Conservation (phyloP, 2,329 filamentous ascomycete genomes). For the Myriosclerotinia curreyana region DNA sequence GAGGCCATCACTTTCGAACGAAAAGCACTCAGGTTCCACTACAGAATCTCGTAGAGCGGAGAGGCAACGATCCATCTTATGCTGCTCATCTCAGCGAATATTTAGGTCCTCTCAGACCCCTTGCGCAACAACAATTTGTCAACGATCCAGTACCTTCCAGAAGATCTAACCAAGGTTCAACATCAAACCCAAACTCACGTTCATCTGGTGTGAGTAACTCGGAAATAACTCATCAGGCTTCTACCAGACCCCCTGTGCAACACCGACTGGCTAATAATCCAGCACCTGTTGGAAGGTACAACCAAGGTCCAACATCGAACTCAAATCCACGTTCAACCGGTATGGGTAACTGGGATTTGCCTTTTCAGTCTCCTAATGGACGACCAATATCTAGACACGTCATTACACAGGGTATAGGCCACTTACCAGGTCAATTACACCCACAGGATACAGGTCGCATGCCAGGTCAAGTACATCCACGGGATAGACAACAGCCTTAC, state of each 20-base stretch:
- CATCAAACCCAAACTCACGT: background rate
- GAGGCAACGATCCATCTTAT: background rate
- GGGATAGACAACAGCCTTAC: no score
- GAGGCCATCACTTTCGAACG: background rate
- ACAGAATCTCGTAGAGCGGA: background rate
- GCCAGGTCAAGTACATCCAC: no score
- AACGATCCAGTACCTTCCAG: background rate
- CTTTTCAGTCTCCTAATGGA: no score
- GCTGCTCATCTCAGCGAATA: background rate
- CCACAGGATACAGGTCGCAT: background rate
- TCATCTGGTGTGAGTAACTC: background rate
- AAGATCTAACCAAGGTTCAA: background rate
- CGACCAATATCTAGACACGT: background rate
- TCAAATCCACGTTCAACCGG: no score
- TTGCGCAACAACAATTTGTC: background rate
- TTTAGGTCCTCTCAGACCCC: background rate
- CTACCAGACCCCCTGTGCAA: no score
- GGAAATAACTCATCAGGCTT: background rate
- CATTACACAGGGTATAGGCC: background rate
- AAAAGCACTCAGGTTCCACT: background rate
- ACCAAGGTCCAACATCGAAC: no score
- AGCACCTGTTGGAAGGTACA: no score
- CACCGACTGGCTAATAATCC: no score
- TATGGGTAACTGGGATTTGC: no score
- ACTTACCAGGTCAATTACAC: fast-evolving